Evolutionary conservation across 306 rosid genomes (phyloP).

Genomic region (Ammopiptanthus mongolicus): DNA sequence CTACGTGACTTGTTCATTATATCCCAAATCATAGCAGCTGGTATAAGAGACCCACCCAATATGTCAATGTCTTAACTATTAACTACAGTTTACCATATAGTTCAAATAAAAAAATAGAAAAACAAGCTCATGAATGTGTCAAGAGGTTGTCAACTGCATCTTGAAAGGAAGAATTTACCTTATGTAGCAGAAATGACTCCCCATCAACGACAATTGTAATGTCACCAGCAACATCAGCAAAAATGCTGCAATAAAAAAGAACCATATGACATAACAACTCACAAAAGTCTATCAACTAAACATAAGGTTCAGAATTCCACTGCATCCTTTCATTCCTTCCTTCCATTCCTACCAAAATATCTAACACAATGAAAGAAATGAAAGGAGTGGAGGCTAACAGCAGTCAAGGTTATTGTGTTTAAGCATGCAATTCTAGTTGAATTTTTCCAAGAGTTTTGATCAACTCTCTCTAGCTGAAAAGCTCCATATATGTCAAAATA

Average conservation of each 20-base stretch:
- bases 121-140: not conserved
- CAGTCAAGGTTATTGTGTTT: not conserved
- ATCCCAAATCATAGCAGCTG: not conserved
- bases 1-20: too few relatives aligned
- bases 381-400: not conserved
- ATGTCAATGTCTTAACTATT: not conserved
- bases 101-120: not conserved
- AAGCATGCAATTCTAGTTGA: not conserved
- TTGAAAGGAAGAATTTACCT: slow-evolving; percentile 42
- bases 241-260: slow-evolving; percentile 44
- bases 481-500: too few relatives aligned
- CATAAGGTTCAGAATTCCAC: not conserved
- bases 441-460: too few relatives aligned
- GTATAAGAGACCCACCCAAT: not conserved
- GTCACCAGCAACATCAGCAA: slow-evolving; percentile 92
- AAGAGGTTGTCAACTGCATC: not conserved
- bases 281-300: not conserved
- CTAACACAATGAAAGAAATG: not conserved
- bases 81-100: not conserved
- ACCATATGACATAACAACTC: not conserved
- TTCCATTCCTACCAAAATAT: not conserved
- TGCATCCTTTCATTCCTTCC: not conserved
- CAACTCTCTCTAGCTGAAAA: too few relatives aligned
- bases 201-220: slow-evolving; percentile 72
- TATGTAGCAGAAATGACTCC: slow-evolving; percentile 78